These are phyloP conservation scores for Xylaria sp. DNA, from an alignment of 2,329 filamentous ascomycete species.

Conservation along the genomic window DNA sequence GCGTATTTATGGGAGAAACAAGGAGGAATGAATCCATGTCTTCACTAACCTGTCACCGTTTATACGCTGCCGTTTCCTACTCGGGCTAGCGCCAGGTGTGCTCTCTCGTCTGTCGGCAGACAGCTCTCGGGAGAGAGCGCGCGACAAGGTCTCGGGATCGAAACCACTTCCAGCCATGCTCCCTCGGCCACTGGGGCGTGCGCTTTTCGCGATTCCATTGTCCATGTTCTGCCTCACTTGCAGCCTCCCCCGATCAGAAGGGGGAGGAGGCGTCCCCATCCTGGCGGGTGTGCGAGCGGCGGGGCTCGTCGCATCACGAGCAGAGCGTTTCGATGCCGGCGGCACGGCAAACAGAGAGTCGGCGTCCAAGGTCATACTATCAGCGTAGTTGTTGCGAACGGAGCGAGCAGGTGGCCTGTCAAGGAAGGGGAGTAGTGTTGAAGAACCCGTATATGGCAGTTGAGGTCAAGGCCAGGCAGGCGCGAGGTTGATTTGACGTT, in stretches of 20 bases:
- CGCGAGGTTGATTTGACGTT: slow-evolving; percentile 3
- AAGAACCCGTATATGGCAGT: not conserved
- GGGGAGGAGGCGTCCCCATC: slow-evolving; percentile 49
- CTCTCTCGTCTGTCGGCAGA: slow-evolving; percentile 54
- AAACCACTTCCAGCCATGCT: slow-evolving; percentile 43
- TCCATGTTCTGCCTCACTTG: slow-evolving; percentile 47
- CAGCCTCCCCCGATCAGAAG: slow-evolving; percentile 46
- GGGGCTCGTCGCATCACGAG: slow-evolving; percentile 40
- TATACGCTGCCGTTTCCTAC: slow-evolving; percentile 62
- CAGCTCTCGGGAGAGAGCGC: slow-evolving; percentile 55
- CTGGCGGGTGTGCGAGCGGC: slow-evolving; percentile 41
- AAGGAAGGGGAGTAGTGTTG: slow-evolving; percentile 5
- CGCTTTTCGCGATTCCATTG: slow-evolving; percentile 36
- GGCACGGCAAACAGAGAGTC: slow-evolving; percentile 32
- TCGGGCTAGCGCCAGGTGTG: slow-evolving; percentile 57
- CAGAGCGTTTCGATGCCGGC: slow-evolving; percentile 37
- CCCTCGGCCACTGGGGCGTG: slow-evolving; percentile 41
- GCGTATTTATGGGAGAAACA: not conserved
- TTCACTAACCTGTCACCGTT: slow-evolving; percentile 62
- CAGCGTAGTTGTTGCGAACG: slow-evolving; percentile 11
- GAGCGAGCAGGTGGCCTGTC: slow-evolving; percentile 18
- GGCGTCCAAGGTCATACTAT: slow-evolving; percentile 41
- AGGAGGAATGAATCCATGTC: not conserved
- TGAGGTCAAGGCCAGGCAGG: not conserved
- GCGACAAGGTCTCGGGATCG: slow-evolving; percentile 54